Percentiles rank a stretch among this genome's conserved stretches.
Evolutionary conservation across 2,329 filamentous ascomycete species (phyloP).

Genomic region (Dactylellina parvicollis): DNA sequence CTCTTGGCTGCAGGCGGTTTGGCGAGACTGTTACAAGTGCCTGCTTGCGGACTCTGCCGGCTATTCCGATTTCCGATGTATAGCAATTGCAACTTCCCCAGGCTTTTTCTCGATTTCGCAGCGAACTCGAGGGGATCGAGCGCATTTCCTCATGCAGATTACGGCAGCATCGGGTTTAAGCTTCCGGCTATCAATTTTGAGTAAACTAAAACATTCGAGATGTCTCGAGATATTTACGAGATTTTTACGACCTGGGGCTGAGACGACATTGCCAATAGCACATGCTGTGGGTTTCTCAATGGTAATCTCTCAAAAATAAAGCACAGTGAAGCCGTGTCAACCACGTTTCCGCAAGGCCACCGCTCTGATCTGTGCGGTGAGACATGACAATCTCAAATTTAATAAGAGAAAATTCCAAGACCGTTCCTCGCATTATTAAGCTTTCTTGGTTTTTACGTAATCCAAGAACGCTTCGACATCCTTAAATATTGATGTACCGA

Average conservation of each 20-base stretch:
- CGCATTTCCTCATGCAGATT: no score
- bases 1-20: slow-evolving; percentile 27
- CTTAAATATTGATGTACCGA: slow-evolving; percentile 33
- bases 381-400: background rate
- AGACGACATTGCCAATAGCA: no score
- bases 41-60: slow-evolving; percentile 9
- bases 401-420: background rate
- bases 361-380: background rate
- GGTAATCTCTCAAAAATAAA: no score
- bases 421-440: background rate
- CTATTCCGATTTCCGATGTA: background rate
- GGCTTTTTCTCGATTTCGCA: background rate
- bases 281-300: no score
- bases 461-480: slow-evolving; percentile 47
- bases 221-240: no score
- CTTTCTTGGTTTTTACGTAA: slow-evolving; percentile 20
- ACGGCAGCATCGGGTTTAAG: background rate
- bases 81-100: background rate
- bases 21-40: slow-evolving; percentile 14
- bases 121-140: no score
- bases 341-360: background rate
- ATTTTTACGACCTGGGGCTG: no score
- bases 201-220: no score
- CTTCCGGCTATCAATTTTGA: no score
- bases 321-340: background rate